Evolutionary conservation across 306 rosid species (phyloP).

Genomic region (Quercus gilva): DNA sequence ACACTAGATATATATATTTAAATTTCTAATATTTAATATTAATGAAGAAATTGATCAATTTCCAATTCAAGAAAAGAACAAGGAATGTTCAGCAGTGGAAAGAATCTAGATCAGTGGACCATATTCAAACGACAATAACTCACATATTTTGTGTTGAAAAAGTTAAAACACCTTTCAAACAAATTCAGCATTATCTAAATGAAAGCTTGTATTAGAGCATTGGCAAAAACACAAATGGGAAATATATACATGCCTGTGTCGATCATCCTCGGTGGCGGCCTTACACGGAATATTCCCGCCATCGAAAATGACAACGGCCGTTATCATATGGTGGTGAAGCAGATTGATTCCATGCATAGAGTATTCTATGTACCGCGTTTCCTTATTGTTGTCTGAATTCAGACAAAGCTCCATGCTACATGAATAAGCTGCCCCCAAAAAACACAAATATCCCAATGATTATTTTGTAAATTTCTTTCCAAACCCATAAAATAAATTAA

Average conservation of each 20-base stretch:
- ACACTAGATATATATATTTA: too few relatives aligned
- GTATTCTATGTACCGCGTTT: slow-evolving; percentile 66
- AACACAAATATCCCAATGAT: background rate
- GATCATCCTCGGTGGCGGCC: slow-evolving; percentile 39
- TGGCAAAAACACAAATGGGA: background rate
- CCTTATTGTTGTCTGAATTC: slow-evolving; percentile 54
- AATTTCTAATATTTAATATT: too few relatives aligned
- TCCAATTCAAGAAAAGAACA: too few relatives aligned
- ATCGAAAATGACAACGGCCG: slow-evolving; percentile 51
- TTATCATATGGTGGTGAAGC: slow-evolving; percentile 45
- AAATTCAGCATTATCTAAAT: too few relatives aligned
- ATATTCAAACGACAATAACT: too few relatives aligned
- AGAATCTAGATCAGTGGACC: too few relatives aligned
- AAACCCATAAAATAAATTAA: background rate
- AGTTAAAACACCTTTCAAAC: background rate
- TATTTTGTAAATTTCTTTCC: background rate
- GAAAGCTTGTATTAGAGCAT: too few relatives aligned
- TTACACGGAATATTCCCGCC: slow-evolving; percentile 50
- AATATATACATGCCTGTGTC: slow-evolving; percentile 32
- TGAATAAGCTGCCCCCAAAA: slow-evolving; percentile 64
- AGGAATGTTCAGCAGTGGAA: too few relatives aligned
- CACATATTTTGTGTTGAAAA: too few relatives aligned
- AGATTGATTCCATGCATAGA: slow-evolving; percentile 63
- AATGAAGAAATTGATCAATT: too few relatives aligned
- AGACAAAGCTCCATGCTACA: slow-evolving; percentile 92